phyloP scores from a whole-genome alignment of 345 rosid species.

The Bruguiera parviflora region DNA sequence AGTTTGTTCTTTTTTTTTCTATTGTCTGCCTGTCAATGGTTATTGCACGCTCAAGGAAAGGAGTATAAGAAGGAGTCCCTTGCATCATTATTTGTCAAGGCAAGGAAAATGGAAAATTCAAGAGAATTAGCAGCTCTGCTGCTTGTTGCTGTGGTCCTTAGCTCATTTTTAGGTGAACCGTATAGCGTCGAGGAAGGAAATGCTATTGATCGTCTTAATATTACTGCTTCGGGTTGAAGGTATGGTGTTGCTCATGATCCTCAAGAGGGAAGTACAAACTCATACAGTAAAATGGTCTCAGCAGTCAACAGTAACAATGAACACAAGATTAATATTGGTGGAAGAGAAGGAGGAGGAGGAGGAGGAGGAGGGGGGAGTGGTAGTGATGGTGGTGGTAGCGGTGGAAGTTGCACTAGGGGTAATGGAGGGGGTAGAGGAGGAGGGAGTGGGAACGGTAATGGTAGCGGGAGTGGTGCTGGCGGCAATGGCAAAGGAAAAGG shows the following conservation, averaged over 20 bases:
- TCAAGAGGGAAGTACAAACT: conserved; percentile 17
- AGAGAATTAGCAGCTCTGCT: conserved; percentile 24
- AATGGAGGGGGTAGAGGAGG: neutral
- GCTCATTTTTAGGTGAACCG: conserved; percentile 36
- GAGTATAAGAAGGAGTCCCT: conserved; percentile 19
- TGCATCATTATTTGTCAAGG: neutral
- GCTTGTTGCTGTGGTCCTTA: conserved; percentile 16
- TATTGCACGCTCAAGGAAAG: neutral
- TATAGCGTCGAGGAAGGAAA: conserved; percentile 27
- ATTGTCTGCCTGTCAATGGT: conserved; percentile 3
- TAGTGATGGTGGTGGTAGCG: neutral
- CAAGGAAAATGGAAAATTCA: conserved; percentile 16
- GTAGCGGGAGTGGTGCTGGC: neutral
- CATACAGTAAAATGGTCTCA: conserved; percentile 9
- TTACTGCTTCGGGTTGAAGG: conserved; percentile 9
- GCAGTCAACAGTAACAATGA: conserved; percentile 4
- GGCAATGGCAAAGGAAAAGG: neutral
- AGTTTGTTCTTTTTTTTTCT: conserved; percentile 10
- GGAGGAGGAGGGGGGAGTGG: neutral
- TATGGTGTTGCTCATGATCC: conserved; percentile 11
- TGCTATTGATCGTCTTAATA: conserved; percentile 16
- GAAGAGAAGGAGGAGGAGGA: conserved; percentile 5
- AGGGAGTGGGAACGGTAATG: neutral
- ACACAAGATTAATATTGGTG: neutral
- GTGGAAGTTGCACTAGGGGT: conserved; percentile 7